Evolutionary conservation across 305 asterid species (phyloP), one percentile per base, ranked within the genome.

Genomic region (Fraxinus dipetala): DNA sequence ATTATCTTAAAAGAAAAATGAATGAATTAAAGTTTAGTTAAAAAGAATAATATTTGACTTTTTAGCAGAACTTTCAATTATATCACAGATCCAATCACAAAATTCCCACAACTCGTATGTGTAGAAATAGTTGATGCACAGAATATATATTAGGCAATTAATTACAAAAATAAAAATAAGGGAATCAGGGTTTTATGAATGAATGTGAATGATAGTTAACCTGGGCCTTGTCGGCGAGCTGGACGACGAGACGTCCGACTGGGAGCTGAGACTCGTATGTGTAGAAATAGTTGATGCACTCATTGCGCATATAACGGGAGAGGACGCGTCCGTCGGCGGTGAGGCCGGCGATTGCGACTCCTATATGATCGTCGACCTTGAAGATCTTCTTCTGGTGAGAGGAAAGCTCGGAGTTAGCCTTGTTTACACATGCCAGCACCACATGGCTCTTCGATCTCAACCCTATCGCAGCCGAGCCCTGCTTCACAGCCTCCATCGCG

Each of bases 211-310:
- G 38, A 30, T 30, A 69, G 2, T 69, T 69, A 81, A 95, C 98
- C 99, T 96, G 99, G 88, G 99, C 98, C 89, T 96, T 96, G 90
- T 96, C 99, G 63, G 98, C 98, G 1, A 96, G 92, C 90, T 96
- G 98, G 81, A 96, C 99, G 85, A 96, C 98, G 14, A 96, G 98
- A 38, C 98, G 90, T 0, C 99, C 99, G 2, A 96, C 96, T 5
- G 99, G 98, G 9, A 96, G 91, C 40, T 93, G 94, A 7, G 98
- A 90, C 87, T 94, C 99, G 65, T 96, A 96, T 18, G 98, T 87
- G 18, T 93, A 96, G 7, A 92, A 89, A 77, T 93, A 90, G 85
- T 94, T 96, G 61, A 96, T 94, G 81, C 98, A 94, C 91, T 96
- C 99, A 8, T 92, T 89, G 24, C 99, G 91, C 98, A 96, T 96